These are phyloP conservation scores for Pyrus bretschneideri DNA, from an alignment of 306 rosid genomes.

Conservation along the genomic window DNA sequence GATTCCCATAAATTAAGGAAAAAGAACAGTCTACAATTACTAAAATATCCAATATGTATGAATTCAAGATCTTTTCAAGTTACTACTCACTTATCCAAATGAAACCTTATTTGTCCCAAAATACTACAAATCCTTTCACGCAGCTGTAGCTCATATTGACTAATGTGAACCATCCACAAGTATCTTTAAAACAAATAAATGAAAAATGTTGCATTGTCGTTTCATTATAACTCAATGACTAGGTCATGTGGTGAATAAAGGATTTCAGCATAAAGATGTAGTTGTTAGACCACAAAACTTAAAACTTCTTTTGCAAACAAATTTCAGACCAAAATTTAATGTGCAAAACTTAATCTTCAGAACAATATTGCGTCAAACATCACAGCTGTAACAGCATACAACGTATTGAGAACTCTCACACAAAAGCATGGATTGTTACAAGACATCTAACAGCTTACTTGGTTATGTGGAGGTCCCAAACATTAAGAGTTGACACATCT, in stretches of 20 bases:
- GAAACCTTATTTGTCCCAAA: neutral
- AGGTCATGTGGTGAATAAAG: neutral
- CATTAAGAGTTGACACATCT: constrained; percentile 45
- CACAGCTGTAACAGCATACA: neutral
- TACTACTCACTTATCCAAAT: neutral
- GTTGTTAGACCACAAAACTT: neutral
- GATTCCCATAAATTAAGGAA: neutral
- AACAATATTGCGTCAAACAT: neutral
- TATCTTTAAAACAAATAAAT: neutral
- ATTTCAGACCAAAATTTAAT: neutral
- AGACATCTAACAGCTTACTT: constrained; percentile 44
- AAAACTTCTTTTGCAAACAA: neutral
- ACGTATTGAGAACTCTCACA: neutral
- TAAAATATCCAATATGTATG: neutral
- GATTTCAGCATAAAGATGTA: neutral
- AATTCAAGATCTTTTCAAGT: neutral
- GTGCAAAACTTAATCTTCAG: neutral
- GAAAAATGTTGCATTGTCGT: neutral
- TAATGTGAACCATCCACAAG: neutral
- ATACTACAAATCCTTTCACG: neutral
- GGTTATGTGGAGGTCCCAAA: constrained; percentile 80
- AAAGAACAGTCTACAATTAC: neutral
- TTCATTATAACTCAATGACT: neutral
- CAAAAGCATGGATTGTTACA: neutral
- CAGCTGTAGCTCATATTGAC: neutral